A percentile compares a stretch with the other conserved stretches of the same genome.
Conservation (phyloP, 2,329 filamentous ascomycete genomes). For the Lecanoromycetidae sp. region DNA sequence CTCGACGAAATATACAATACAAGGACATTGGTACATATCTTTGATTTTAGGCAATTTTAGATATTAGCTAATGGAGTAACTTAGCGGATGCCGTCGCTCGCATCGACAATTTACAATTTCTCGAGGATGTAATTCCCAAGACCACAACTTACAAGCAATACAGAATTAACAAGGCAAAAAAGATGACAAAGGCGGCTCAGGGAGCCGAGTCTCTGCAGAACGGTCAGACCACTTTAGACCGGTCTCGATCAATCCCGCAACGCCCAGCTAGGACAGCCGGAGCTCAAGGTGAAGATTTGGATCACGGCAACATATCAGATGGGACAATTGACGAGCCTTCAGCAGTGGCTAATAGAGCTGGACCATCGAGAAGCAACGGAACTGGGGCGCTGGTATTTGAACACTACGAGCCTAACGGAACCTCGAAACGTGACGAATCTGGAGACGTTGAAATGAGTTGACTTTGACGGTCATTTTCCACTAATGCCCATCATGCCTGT, state of each 20-base stretch:
- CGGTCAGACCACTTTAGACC: slow-evolving; percentile 25
- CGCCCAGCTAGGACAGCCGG: slow-evolving; percentile 16
- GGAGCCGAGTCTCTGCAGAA: slow-evolving; percentile 19
- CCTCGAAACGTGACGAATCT: slow-evolving; percentile 8
- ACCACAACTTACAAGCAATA: slow-evolving; percentile 70
- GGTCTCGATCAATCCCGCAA: slow-evolving; percentile 17
- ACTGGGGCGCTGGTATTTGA: slow-evolving; percentile 12
- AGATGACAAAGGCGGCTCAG: slow-evolving; percentile 32
- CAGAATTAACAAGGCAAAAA: slow-evolving; percentile 58
- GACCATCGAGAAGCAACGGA: slow-evolving; percentile 4
- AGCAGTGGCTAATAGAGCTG: background rate
- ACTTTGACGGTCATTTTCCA: background rate
- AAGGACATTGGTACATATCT: slow-evolving; percentile 63
- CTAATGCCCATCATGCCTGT: background rate
- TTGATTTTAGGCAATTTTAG: background rate
- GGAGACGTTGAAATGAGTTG: slow-evolving; percentile 17
- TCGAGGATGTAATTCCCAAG: slow-evolving; percentile 79
- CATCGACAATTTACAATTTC: slow-evolving; percentile 88
- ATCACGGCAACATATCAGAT: slow-evolving; percentile 5
- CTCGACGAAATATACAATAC: slow-evolving; percentile 88
- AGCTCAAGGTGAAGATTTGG: background rate
- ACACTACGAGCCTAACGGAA: slow-evolving; percentile 17
- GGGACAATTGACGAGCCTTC: slow-evolving; percentile 3
- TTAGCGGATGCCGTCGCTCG: slow-evolving; percentile 72
- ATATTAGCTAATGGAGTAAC: background rate